Evolutionary conservation across 2,329 filamentous ascomycete species (phyloP), one percentile per base, ranked within the genome.

Genomic region (Cladophialophora carrionii): DNA sequence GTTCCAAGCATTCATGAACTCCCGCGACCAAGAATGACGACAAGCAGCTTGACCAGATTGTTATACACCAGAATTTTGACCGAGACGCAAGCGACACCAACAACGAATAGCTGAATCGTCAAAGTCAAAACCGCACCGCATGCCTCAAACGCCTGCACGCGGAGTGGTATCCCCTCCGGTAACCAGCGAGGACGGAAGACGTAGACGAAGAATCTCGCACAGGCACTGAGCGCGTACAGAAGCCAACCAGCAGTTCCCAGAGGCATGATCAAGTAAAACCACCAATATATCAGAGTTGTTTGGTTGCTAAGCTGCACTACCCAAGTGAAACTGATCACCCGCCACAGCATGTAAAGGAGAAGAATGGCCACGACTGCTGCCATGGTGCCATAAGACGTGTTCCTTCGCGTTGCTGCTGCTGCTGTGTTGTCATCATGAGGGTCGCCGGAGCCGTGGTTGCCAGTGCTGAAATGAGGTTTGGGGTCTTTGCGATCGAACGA

Each of bases 161-260:
- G 37, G 34, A 57, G 55, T 20, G 37, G 37, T 32, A 43, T 48
- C 3, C n/a, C 55, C 29, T 29, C 22, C 1, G n/a, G 55, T n/a
- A 57, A 22, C 55, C 55, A 57, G 34, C 22, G n/a, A 12, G 55
- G 55, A 57, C 55, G 55, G 20, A 29, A 20, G 17, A 57, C 37
- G 26, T 57, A 57, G 55, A 57, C 55, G 37, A 46, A 57, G 55
- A 26, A 46, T 57, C 20, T 57, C 26, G 55, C 37, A 41, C 55
- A 57, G 55, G 32, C 55, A 20, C 9, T 46, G 55, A 57, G 55
- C 55, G n/a, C 55, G 37, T 57, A 57, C 14, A 29, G 43, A 10
- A 57, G 55, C 26, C 55, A 34, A 31, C 20, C 22, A 57, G 55
- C 55, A 26, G 55, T 31, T 22, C 31, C 20, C 55, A 57, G 20